Base-by-base conservation (phyloP, 805 yeast genomes). In the Nakazawaea laoshanensis region DNA sequence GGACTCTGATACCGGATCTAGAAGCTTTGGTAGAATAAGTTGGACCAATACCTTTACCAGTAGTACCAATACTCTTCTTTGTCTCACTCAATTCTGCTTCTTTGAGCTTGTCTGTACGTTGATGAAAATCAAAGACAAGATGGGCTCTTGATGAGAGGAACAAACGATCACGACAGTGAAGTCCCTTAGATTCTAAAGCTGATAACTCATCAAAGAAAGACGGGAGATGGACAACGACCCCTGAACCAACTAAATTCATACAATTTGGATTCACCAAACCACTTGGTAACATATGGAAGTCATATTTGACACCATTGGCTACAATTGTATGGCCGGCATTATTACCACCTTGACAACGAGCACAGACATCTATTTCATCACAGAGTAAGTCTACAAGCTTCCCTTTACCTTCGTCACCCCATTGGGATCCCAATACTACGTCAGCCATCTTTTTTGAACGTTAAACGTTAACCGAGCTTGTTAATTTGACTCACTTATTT, bases 371-470 rank as follows among this genome's bases (percentile, higher is more conserved):
- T 48, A 92, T 81, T 45, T 85, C 77, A 50, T 89, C 97, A 61
- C 97, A 94, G 33, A 92, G 70, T 36, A 92, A 67, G 57, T 92
- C 98, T 31, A 92, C 99, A 38, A 92, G 72, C 61, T 92, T 92
- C 38, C 99, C 99, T 57, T 92, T 92, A 55, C 99, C 99, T 74
- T 92, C 99, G 55, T 92, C 99, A 44, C 99, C 99, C 99, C 99
- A 92, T 63, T 92, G 99, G 61, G 97, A 67, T 39, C 99, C 99
- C 50, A 92, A 70, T 35, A 92, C 99, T 44, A 92, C 97, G 65
- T 80, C 82, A 57, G 84, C 80, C 88, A 79, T 79, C 25, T 25
- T 30, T 24, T n/a, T n/a, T n/a, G n/a, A n/a, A n/a, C n/a, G n/a
- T n/a, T n/a, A n/a, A n/a, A n/a, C n/a, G n/a, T n/a, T n/a, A n/a